Evolutionary conservation across 179 eudicot species (phyloP).

Genomic region (Drosera spatulata): DNA sequence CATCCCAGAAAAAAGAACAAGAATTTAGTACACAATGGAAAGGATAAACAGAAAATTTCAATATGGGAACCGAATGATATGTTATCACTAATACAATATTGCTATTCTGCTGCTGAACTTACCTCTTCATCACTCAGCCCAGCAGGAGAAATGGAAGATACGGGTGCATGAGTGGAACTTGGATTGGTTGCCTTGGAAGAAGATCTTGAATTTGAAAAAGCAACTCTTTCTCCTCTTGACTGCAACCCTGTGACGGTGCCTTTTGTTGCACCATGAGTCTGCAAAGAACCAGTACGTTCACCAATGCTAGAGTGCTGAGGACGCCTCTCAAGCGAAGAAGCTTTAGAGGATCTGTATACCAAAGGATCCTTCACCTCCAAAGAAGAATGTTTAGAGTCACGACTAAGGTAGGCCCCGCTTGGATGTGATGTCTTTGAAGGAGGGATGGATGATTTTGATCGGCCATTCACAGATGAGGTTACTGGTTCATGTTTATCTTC

Average conservation of each 20-base stretch:
- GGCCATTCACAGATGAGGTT: constrained; percentile 36
- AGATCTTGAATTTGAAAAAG: constrained; percentile 30
- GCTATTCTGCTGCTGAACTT: not conserved
- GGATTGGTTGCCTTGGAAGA: constrained; percentile 41
- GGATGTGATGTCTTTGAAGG: constrained; percentile 35
- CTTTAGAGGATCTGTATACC: constrained; percentile 39
- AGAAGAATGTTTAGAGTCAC: constrained; percentile 29
- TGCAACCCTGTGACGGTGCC: constrained; percentile 31
- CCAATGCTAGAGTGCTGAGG: constrained; percentile 21
- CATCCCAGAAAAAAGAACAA: not conserved
- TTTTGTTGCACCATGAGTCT: constrained; percentile 35
- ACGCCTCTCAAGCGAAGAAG: constrained; percentile 27
- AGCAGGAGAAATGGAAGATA: constrained; percentile 53
- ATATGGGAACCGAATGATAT: too few relatives aligned
- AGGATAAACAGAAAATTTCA: too few relatives aligned
- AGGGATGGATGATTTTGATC: constrained; percentile 34
- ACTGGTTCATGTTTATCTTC: constrained; percentile 37
- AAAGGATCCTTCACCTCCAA: constrained; percentile 41
- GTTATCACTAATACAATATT: too few relatives aligned
- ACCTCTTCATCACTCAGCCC: constrained; percentile 98
- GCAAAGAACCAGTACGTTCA: constrained; percentile 35
- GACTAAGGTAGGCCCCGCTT: constrained; percentile 28
- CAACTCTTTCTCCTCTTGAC: constrained; percentile 45
- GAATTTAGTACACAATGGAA: too few relatives aligned
- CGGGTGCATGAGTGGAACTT: constrained; percentile 32